Conservation (phyloP, 257 asterid genomes). For the Solanum pennellii region DNA sequence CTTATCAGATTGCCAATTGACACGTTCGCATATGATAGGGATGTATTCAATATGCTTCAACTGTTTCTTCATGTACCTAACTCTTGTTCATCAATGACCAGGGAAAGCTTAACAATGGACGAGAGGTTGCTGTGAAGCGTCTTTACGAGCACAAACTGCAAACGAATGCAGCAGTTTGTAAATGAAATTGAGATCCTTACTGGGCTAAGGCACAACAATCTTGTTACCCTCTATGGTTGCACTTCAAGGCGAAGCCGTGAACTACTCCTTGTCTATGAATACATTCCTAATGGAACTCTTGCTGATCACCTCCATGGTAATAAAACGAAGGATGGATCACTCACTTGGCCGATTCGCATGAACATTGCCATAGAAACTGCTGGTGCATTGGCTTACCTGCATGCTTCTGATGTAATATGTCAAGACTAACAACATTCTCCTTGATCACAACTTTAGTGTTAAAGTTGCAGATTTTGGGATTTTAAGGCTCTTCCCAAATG, state of each 20-base stretch:
- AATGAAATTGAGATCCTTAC: background rate
- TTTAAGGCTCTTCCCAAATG: too few relatives aligned
- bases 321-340: too few relatives aligned
- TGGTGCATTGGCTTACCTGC: too few relatives aligned
- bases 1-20: background rate
- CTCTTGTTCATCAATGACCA: background rate
- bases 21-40: background rate
- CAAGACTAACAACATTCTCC: too few relatives aligned
- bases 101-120: background rate
- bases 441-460: too few relatives aligned
- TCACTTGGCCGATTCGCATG: too few relatives aligned
- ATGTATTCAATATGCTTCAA: background rate
- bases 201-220: background rate
- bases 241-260: background rate
- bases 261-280: background rate
- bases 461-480: too few relatives aligned
- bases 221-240: constrained; percentile 2
- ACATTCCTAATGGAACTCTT: too few relatives aligned
- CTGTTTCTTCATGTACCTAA: background rate
- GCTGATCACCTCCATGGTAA: too few relatives aligned
- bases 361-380: too few relatives aligned
- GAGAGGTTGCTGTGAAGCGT: background rate
- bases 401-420: too few relatives aligned
- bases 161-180: background rate
- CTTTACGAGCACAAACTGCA: background rate